Evolutionary conservation across 352 stramenopile genomes (phyloP), one percentile per base, ranked within the genome.

Genomic region (Pythium grandisporangium): DNA sequence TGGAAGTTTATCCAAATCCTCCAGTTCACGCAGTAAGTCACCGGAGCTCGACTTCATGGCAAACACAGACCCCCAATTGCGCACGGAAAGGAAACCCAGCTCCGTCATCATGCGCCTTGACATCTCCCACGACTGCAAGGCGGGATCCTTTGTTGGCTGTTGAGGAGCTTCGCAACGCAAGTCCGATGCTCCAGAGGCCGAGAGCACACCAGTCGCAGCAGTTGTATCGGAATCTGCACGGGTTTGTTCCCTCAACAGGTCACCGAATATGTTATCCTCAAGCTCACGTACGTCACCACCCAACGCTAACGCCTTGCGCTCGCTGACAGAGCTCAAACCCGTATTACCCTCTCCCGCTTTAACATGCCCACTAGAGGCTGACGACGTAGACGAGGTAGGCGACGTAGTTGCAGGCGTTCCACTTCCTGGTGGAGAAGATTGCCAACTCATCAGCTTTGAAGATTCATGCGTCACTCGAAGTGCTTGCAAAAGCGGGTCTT

Each of bases 31-130:
- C 10, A 32, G 27, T 26, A 93, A 57, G n/a, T 78, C 65, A 0
- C 60, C 61, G 38, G 62, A 59, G 1, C 58, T 47, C 5, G 71
- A 58, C 49, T 81, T 65, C 73, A 93, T 88, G 1, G 76, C 64
- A 34, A 93, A 90, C 17, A 93, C 58, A 32, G 74, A 78, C 0
- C 80, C 80, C 80, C 80, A 93, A 27, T 87, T 90, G n/a, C 70
- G 70, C 4, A 93, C 71, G 0, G 77, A 90, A 6, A 91, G 45
- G 19, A 93, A 89, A 4, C 80, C 77, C 3, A 91, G 53, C 30
- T 93, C 75, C 8, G 69, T 89, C 65, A 93, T 84, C 70, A 93
- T 86, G 20, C 76, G 59, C 6, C 80, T 62, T 25, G 80, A 85
- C 7, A 85, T 66, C 38, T 83, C 75, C 67, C 77, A 88, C 16